phyloP scores from a whole-genome alignment of 305 asterid genomes.

The Salvia sclarea region DNA sequence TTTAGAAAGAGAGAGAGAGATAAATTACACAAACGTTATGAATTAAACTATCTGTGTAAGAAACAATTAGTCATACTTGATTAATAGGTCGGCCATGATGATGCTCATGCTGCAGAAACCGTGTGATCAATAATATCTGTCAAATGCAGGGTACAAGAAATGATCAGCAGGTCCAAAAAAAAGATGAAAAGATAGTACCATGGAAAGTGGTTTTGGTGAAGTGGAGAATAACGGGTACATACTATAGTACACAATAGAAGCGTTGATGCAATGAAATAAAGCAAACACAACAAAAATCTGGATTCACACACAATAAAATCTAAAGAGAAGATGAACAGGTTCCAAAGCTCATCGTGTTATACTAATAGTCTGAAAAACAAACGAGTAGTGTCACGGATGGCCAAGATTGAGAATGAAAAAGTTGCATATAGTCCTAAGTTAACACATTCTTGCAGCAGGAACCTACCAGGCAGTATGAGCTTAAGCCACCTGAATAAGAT shows the following conservation, averaged over 20 bases:
- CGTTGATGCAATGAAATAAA: constrained; percentile 19
- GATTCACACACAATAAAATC: neutral
- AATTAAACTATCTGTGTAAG: constrained; percentile 28
- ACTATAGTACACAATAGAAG: no score
- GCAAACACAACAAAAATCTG: neutral
- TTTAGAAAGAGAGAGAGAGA: no score
- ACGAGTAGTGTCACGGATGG: neutral
- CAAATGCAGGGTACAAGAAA: constrained; percentile 35
- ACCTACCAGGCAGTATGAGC: constrained; percentile 94
- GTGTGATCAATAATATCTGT: constrained; percentile 83
- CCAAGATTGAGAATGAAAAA: constrained; percentile 14
- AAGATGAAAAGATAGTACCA: constrained; percentile 16
- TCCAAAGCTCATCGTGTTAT: constrained; percentile 1
- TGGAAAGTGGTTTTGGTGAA: constrained; percentile 9
- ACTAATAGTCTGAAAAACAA: neutral
- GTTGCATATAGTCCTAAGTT: neutral
- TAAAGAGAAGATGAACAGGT: neutral
- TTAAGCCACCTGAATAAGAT: constrained; percentile 97
- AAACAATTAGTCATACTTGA: constrained; percentile 54
- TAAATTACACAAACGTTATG: no score
- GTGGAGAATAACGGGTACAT: neutral
- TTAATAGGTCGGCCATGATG: constrained; percentile 85
- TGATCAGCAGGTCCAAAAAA: constrained; percentile 31
- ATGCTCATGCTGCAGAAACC: constrained; percentile 98
- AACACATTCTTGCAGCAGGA: constrained; percentile 18